Evolutionary conservation across 768 basidiomycete species (phyloP).

Genomic region (Paxillus rubicundulus): DNA sequence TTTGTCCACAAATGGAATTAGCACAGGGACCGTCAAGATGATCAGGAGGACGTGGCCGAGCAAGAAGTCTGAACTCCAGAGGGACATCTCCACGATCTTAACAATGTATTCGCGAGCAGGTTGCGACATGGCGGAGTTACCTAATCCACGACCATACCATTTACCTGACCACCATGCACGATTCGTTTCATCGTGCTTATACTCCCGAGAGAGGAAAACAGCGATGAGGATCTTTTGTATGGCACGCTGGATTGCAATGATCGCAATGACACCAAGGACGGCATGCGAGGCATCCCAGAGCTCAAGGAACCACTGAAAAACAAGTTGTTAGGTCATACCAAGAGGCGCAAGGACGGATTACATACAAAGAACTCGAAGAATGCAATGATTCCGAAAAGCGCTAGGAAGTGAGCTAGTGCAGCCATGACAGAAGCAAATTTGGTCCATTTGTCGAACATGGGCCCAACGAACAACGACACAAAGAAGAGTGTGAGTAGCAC

Average conservation of each 20-base stretch:
- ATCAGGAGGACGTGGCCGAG: conserved; percentile 81
- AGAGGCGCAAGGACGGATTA: conserved; percentile 31
- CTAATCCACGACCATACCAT: conserved; percentile 95
- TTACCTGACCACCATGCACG: conserved; percentile 99
- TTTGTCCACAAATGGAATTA: conserved; percentile 86
- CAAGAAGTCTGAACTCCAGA: conserved; percentile 96
- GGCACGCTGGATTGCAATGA: conserved; percentile 87
- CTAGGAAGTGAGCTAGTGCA: conserved; percentile 79
- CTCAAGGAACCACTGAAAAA: conserved; percentile 86
- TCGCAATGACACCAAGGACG: conserved; percentile 86
- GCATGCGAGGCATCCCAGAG: conserved; percentile 97
- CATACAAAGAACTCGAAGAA: conserved; percentile 97
- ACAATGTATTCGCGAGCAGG: conserved; percentile 96
- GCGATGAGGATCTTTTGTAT: conserved; percentile 94
- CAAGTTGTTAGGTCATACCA: conserved; percentile 18
- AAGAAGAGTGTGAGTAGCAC: conserved; percentile 85
- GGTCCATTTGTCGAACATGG: conserved; percentile 78
- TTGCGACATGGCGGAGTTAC: conserved; percentile 89
- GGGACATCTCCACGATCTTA: conserved; percentile 96
- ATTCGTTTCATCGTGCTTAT: conserved; percentile 98
- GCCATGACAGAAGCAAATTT: conserved; percentile 94
- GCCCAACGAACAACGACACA: conserved; percentile 88
- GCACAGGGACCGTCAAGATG: conserved; percentile 77
- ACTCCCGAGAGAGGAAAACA: conserved; percentile 93
- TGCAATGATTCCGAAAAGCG: conserved; percentile 76